Evolutionary conservation across 106 monocot genomes (phyloP).

Genomic region (Xerophyta viscosa): DNA sequence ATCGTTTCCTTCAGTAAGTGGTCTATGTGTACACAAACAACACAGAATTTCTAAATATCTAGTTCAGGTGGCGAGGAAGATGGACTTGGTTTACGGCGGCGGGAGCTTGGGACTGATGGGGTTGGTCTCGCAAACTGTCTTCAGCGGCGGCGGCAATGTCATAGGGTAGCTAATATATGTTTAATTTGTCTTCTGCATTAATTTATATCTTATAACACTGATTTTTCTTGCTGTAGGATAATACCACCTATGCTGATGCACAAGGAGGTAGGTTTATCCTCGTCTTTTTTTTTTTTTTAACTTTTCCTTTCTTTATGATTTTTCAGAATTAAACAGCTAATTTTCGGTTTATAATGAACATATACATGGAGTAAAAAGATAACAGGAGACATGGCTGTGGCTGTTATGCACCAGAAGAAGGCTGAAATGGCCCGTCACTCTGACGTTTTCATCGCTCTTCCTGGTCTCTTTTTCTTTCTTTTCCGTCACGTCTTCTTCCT

Average conservation of each 20-base stretch:
- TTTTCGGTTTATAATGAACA: neutral
- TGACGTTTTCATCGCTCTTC: constrained; percentile 81
- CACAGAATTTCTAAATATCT: too few relatives aligned
- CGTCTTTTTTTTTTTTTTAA: neutral
- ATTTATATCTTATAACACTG: neutral
- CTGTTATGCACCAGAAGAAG: constrained; percentile 67
- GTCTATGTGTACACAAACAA: too few relatives aligned
- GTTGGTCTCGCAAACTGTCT: constrained; percentile 53
- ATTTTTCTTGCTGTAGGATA: constrained; percentile 29
- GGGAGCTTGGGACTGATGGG: constrained; percentile 72
- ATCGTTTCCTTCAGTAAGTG: too few relatives aligned
- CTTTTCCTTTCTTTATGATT: neutral
- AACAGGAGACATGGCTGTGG: constrained; percentile 55
- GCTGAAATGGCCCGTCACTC: constrained; percentile 75
- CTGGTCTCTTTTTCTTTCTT: constrained; percentile 26
- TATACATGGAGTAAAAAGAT: constrained; percentile 62
- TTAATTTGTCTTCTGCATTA: neutral
- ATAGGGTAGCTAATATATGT: constrained; percentile 31
- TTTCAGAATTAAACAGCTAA: neutral
- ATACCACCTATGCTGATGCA: constrained; percentile 49
- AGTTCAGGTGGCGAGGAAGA: constrained; percentile 60
- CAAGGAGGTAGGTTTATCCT: constrained; percentile 34
- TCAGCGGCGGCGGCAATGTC: constrained; percentile 54
- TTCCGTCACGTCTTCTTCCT: too few relatives aligned
- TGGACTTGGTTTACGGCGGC: constrained; percentile 71